A percentile compares a stretch with the other conserved stretches of the same genome.
Evolutionary conservation across 352 stramenopile species (phyloP).

Genomic region (Globisporangium recalcitrans): DNA sequence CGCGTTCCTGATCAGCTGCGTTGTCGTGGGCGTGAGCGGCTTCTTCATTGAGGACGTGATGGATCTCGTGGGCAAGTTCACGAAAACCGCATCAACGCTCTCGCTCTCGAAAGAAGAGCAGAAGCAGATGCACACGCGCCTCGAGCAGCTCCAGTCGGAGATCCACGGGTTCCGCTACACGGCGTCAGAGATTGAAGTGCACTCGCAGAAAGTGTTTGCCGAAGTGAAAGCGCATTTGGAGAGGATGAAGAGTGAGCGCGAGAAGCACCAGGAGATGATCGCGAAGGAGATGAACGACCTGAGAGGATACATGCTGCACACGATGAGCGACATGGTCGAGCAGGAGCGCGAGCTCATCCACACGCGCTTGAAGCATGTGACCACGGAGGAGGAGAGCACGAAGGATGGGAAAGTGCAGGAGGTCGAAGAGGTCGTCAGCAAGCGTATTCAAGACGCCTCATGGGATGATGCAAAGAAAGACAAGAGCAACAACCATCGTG

Average conservation of each 20-base stretch:
- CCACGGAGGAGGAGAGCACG: slow-evolving; percentile 20
- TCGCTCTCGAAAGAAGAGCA: slow-evolving; percentile 31
- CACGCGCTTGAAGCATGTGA: slow-evolving; percentile 24
- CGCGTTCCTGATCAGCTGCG: slow-evolving; percentile 32
- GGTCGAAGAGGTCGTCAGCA: not conserved
- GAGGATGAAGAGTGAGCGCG: slow-evolving; percentile 42
- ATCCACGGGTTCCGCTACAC: slow-evolving; percentile 41
- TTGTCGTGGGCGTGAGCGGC: slow-evolving; percentile 35
- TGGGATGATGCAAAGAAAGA: not conserved
- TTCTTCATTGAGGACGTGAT: slow-evolving; percentile 59
- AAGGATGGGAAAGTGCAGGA: slow-evolving; percentile 2
- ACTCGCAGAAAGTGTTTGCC: slow-evolving; percentile 49
- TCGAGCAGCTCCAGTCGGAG: slow-evolving; percentile 48
- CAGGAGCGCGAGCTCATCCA: slow-evolving; percentile 51
- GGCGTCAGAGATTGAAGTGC: slow-evolving; percentile 42
- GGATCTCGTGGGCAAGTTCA: slow-evolving; percentile 24
- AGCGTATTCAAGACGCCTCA: not conserved
- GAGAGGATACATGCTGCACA: slow-evolving; percentile 36
- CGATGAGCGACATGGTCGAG: slow-evolving; percentile 51
- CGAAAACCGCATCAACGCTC: slow-evolving; percentile 21
- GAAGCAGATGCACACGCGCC: slow-evolving; percentile 38
- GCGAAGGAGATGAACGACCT: slow-evolving; percentile 61
- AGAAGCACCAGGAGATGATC: slow-evolving; percentile 57
- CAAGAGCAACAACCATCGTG: not conserved
- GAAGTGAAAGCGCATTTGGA: slow-evolving; percentile 42